These are phyloP conservation scores for Cryptococcus hybrid DNA, from an alignment of 1,284 basidiomycete species.

Conservation along the genomic window DNA sequence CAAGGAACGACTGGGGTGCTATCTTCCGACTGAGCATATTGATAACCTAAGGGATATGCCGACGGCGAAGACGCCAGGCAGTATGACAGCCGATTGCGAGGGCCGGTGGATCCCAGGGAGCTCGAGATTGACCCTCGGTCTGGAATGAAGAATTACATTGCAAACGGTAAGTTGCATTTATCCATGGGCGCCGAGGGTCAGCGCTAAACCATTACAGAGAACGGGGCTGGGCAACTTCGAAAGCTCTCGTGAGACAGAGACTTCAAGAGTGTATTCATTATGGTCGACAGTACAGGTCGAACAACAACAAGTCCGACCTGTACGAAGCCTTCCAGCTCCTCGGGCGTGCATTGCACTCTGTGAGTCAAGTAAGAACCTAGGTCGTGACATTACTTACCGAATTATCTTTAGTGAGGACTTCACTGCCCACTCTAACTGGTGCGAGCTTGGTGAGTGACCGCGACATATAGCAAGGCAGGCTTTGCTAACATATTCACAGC, in stretches of 20 bases:
- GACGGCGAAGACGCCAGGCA: slow-evolving; percentile 79
- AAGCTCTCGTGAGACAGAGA: slow-evolving; percentile 72
- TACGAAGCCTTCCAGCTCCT: slow-evolving; percentile 63
- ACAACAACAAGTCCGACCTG: slow-evolving; percentile 64
- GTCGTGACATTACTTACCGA: background rate
- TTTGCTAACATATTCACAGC: slow-evolving; percentile 36
- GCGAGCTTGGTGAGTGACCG: slow-evolving; percentile 58
- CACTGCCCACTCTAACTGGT: slow-evolving; percentile 86
- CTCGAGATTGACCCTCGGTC: slow-evolving; percentile 80
- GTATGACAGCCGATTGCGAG: slow-evolving; percentile 73
- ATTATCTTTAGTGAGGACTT: slow-evolving; percentile 55
- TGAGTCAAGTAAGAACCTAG: slow-evolving; percentile 6
- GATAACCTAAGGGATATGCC: slow-evolving; percentile 76
- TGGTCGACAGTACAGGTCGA: slow-evolving; percentile 59
- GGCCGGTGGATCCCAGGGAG: slow-evolving; percentile 72
- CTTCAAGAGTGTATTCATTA: slow-evolving; percentile 64
- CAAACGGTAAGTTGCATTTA: slow-evolving; percentile 60
- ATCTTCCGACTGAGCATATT: slow-evolving; percentile 86
- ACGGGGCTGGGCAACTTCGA: slow-evolving; percentile 77
- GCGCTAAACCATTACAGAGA: background rate
- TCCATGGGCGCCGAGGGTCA: background rate
- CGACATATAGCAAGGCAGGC: background rate
- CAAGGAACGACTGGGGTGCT: slow-evolving; percentile 76
- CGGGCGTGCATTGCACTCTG: slow-evolving; percentile 58
- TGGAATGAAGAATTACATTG: slow-evolving; percentile 97